Base-by-base conservation (phyloP, 2,329 filamentous ascomycete species). In the Arthrobotrys musiformis region DNA sequence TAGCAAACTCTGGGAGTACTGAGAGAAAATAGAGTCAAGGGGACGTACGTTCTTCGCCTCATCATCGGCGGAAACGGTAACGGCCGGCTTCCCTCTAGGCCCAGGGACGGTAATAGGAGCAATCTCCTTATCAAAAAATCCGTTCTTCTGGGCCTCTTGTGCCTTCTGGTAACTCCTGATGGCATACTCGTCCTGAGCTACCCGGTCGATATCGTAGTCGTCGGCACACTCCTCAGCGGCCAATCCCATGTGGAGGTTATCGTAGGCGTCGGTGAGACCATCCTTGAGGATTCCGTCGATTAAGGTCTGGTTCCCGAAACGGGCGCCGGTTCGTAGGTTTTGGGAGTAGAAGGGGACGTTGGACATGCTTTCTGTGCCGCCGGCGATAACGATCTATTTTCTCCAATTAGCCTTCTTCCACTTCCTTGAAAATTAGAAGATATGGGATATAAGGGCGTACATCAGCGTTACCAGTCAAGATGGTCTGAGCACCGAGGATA, bases 361-460 rank as follows among this genome's bases (percentile, higher is more conserved):
- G 83, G 94, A 97, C 95, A 99, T 99, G 87, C 93, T 97, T 87
- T 99, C 95, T 81, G 94, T 90, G 81, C 95, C 95, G 83, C 94
- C 95, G 80, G 94, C 95, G 76, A 99, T 93, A 79, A 99, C 90
- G 80, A 97, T 91, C 79, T 80, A 24, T 19, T 56, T 35, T n/a
- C 24, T 1, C 4, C 9, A n/a, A n/a, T n/a, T n/a, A n/a, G n/a
- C n/a, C n/a, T n/a, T n/a, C n/a, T n/a, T n/a, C n/a, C n/a, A n/a
- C n/a, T n/a, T n/a, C n/a, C n/a, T n/a, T n/a, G n/a, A n/a, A n/a
- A n/a, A n/a, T n/a, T n/a, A n/a, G n/a, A n/a, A n/a, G n/a, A n/a
- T n/a, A n/a, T n/a, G 1, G 22, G 17, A 22, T 50, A 37, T 28
- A 33, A 58, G 19, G 17, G 37, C 66, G 50, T 75, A 80, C 79